Evolutionary conservation across 2,329 filamentous ascomycete species (phyloP), one percentile per base, ranked within the genome.

Genomic region (Fusarium longipes): DNA sequence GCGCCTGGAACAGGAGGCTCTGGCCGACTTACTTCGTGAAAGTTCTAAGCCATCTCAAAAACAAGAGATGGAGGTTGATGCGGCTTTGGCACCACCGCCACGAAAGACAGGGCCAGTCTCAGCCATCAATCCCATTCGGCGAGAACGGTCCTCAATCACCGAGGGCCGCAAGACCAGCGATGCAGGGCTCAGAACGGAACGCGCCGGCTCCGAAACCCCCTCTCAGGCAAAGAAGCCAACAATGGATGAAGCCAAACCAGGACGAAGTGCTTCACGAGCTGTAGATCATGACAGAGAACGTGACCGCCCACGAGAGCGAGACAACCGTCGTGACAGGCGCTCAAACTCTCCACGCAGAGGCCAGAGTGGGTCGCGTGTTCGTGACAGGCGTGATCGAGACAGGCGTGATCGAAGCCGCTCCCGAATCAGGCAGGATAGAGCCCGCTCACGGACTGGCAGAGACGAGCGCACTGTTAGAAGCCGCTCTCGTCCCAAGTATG

Each of bases 11-110:
- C 82, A 84, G 69, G 84, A 87, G 67, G 86, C 86, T 2, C 76
- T 89, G 59, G 84, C 83, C 20, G 84, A 89, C 61, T 80, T 89
- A 15, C 75, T 89, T 14, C 81, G 86, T n/a, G 86, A 88, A 70
- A 88, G 86, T 75, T 86, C 82, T 52, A 82, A 82, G 40, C 78
- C 80, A 25, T 75, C 79, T 5, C 77, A 79, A 4, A 83, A 84
- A 60, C 81, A 83, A 9, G 86, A 88, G 68, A 72, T 87, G 43
- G 86, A 89, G 66, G 78, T 88, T 36, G 86, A 88, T 60, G 80
- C 84, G 48, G 82, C 83, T 15, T 77, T 89, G 25, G 83, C 82
- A 3, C 86, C 86, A 5, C 86, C 86, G 2, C 86, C 85, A 3
- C 78, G 81, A 75, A 80, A 84, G 78, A 45, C 83, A 74, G 78